These are phyloP conservation scores for Exserohilum turcica DNA, from an alignment of 2,329 filamentous ascomycete genomes.

Conservation along the genomic window DNA sequence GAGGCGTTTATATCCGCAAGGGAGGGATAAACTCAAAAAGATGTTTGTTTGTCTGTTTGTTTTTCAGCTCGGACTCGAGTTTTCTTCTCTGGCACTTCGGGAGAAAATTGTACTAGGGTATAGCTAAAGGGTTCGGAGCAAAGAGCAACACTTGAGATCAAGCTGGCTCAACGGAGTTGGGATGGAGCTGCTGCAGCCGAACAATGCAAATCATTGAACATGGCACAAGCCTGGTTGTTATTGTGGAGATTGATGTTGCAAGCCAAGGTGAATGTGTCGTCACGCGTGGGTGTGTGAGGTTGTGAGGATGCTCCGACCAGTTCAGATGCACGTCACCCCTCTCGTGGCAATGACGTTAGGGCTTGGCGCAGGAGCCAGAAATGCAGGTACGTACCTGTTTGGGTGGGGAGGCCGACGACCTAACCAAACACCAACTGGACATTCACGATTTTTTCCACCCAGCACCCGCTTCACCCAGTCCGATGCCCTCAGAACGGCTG, in stretches of 20 bases:
- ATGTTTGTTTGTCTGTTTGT: slow-evolving; percentile 22
- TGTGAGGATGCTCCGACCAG: not conserved
- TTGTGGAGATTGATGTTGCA: not conserved
- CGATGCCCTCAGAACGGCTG: not conserved
- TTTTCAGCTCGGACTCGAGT: slow-evolving; percentile 20
- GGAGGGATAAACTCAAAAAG: slow-evolving; percentile 32
- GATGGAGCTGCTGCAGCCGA: slow-evolving; percentile 13
- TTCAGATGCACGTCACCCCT: not conserved
- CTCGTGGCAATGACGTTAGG: not conserved
- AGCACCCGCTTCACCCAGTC: not conserved
- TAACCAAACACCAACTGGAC: not conserved
- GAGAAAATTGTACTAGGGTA: slow-evolving; percentile 24
- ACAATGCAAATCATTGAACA: slow-evolving; percentile 19
- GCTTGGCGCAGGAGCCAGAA: slow-evolving; percentile 5
- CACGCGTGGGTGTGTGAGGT: not conserved
- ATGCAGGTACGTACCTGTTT: slow-evolving; percentile 14
- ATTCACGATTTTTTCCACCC: not conserved
- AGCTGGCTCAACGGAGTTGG: slow-evolving; percentile 12
- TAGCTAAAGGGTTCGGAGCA: slow-evolving; percentile 9
- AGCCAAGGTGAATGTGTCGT: not conserved
- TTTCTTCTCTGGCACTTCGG: slow-evolving; percentile 14
- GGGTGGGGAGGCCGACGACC: slow-evolving; percentile 12
- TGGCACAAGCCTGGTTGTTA: slow-evolving; percentile 1
- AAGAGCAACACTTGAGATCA: slow-evolving; percentile 11
- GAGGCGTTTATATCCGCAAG: slow-evolving; percentile 35